Evolutionary conservation across 495 filamentous ascomycete species (phyloP).

Genomic region (Glarea lozoyensis): DNA sequence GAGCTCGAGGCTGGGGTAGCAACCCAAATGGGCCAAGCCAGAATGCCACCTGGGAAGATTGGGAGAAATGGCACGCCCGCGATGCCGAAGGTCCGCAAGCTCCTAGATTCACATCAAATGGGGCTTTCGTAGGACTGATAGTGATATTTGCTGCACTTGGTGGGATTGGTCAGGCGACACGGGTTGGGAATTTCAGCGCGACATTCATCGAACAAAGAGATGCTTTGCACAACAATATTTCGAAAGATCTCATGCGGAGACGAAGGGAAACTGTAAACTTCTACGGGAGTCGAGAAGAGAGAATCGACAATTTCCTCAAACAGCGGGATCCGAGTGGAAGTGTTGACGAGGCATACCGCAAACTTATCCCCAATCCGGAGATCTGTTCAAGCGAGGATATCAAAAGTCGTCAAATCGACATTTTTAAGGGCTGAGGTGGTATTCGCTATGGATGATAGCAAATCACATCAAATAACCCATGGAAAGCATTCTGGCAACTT

Average conservation of each 20-base stretch:
- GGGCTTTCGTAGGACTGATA: slow-evolving; percentile 62
- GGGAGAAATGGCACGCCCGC: slow-evolving; percentile 72
- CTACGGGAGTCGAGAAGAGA: slow-evolving; percentile 45
- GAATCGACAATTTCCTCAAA: slow-evolving; percentile 64
- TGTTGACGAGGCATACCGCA: slow-evolving; percentile 15
- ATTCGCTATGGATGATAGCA: slow-evolving; percentile 5
- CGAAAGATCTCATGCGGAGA: slow-evolving; percentile 48
- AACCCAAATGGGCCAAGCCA: slow-evolving; percentile 48
- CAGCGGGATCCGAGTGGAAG: slow-evolving; percentile 43
- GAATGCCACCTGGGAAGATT: slow-evolving; percentile 98
- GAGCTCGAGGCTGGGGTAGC: slow-evolving; percentile 35
- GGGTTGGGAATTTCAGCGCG: slow-evolving; percentile 47
- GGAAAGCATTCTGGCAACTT: too few species aligned
- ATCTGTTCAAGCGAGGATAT: slow-evolving; percentile 14
- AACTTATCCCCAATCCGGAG: slow-evolving; percentile 11
- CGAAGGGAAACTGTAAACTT: slow-evolving; percentile 38
- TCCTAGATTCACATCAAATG: slow-evolving; percentile 63
- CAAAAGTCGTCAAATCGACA: slow-evolving; percentile 10
- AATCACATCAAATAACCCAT: neutral
- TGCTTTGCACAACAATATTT: slow-evolving; percentile 51
- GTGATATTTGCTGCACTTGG: slow-evolving; percentile 58
- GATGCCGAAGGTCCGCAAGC: slow-evolving; percentile 33
- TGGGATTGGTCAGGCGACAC: slow-evolving; percentile 54
- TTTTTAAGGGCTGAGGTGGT: neutral
- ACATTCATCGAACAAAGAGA: slow-evolving; percentile 53